Conservation (phyloP, 805 yeast species). For the Starmerella sp. region DNA sequence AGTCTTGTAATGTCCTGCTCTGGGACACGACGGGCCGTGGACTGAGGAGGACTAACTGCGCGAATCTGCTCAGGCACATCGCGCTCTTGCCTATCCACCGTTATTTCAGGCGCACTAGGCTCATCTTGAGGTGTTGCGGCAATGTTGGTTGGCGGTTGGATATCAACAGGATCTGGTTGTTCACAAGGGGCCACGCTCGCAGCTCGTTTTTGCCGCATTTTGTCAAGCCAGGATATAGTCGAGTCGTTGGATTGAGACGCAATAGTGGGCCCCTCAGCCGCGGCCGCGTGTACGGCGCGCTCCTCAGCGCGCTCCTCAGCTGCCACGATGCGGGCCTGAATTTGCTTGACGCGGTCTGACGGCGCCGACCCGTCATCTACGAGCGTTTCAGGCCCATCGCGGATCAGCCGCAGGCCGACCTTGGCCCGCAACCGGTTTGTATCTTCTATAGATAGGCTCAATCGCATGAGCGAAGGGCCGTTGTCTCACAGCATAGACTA, state of each 20-base stretch:
- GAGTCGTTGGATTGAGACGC: neutral
- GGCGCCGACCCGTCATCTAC: slow-evolving; percentile 29
- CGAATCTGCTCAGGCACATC: no score
- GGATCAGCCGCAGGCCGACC: slow-evolving; percentile 45
- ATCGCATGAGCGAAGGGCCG: slow-evolving; percentile 10
- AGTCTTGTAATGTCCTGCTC: neutral
- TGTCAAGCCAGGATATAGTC: neutral
- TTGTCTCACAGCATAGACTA: neutral
- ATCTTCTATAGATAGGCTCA: slow-evolving; percentile 37
- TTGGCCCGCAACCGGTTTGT: slow-evolving; percentile 44
- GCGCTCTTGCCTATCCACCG: no score
- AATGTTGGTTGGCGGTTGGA: no score
- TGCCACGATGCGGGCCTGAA: slow-evolving; percentile 25
- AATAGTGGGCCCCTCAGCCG: neutral
- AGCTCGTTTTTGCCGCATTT: neutral
- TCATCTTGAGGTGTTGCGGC: no score
- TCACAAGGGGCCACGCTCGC: neutral
- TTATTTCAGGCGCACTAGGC: no score
- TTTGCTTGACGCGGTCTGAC: slow-evolving; percentile 20
- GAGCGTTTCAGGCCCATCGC: slow-evolving; percentile 26
- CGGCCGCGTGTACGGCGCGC: neutral
- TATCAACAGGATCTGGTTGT: neutral
- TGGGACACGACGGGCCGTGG: no score
- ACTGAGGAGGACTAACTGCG: no score
- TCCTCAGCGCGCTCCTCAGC: neutral